Percentiles rank a stretch among this genome's conserved stretches.
These are phyloP conservation scores for Cladophialophora exuberans DNA, from an alignment of 2,329 filamentous ascomycete species.

Conservation along the genomic window DNA sequence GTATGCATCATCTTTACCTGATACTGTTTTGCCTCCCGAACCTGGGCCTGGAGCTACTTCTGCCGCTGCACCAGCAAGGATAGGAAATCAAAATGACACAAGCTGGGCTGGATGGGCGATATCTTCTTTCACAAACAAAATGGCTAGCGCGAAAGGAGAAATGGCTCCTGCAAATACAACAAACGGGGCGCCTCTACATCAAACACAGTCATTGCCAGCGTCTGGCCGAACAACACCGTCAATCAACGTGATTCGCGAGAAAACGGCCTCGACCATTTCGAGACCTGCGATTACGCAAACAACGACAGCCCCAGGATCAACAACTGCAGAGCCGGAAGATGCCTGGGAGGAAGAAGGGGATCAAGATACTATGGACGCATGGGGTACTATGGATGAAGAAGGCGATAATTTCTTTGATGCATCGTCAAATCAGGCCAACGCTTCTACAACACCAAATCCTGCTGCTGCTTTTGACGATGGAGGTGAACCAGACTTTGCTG, in stretches of 20 bases:
- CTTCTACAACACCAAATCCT: constrained; percentile 35
- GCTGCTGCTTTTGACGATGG: constrained; percentile 70
- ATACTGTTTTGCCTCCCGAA: constrained; percentile 73
- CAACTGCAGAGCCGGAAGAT: constrained; percentile 47
- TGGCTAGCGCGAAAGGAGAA: constrained; percentile 81
- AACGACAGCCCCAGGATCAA: constrained; percentile 19
- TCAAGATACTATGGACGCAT: constrained; percentile 70
- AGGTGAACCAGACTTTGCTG: constrained; percentile 91
- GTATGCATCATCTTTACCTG: constrained; percentile 74
- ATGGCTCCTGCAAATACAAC: constrained; percentile 65
- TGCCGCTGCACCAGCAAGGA: constrained; percentile 56
- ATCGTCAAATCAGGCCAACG: constrained; percentile 37
- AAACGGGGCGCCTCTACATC: constrained; percentile 40
- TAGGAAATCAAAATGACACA: constrained; percentile 74
- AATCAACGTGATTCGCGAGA: constrained; percentile 21
- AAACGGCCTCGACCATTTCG: constrained; percentile 9
- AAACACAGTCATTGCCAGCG: constrained; percentile 55
- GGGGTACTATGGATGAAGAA: constrained; percentile 69
- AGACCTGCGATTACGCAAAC: constrained; percentile 6
- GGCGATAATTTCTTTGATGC: constrained; percentile 53
- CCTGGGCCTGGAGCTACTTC: constrained; percentile 52
- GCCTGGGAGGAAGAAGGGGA: constrained; percentile 61
- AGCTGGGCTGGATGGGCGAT: constrained; percentile 98
- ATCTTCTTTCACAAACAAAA: constrained; percentile 95
- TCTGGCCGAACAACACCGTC: constrained; percentile 40